Evolutionary conservation across 768 basidiomycete genomes (phyloP).

Genomic region (Boletus huronensis): DNA sequence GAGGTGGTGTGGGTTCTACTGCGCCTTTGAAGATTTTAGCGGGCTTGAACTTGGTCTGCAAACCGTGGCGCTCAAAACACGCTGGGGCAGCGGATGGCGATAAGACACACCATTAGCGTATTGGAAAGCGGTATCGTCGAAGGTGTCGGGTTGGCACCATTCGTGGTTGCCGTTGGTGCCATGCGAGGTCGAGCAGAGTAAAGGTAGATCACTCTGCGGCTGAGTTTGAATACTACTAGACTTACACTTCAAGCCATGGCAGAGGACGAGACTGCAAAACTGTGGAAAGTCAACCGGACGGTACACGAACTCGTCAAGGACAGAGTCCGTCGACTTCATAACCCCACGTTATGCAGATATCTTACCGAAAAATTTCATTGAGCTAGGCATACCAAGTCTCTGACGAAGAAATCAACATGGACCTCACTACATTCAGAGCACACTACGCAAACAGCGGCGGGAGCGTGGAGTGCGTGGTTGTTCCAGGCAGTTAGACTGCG

Average conservation of each 20-base stretch:
- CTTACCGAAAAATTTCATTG: constrained; percentile 17
- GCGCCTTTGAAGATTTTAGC: constrained; percentile 84
- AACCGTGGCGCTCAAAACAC: constrained; percentile 1
- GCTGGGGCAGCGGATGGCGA: not conserved
- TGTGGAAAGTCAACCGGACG: constrained; percentile 96
- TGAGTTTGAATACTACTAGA: constrained; percentile 52
- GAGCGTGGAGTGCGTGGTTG: constrained; percentile 72
- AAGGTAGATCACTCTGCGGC: constrained; percentile 28
- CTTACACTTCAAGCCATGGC: constrained; percentile 46
- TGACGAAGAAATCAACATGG: constrained; percentile 91
- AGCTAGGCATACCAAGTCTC: constrained; percentile 87
- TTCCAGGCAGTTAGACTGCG: not conserved
- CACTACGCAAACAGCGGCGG: constrained; percentile 72
- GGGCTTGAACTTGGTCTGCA: constrained; percentile 74
- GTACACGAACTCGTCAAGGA: constrained; percentile 96
- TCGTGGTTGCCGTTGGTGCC: constrained; percentile 39
- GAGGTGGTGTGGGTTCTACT: constrained; percentile 57
- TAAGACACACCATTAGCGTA: constrained; percentile 45
- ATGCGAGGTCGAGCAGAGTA: constrained; percentile 26
- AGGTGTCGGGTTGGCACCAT: constrained; percentile 29
- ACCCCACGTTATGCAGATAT: constrained; percentile 5
- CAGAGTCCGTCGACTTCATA: constrained; percentile 52
- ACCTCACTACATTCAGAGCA: constrained; percentile 71
- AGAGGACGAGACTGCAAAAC: constrained; percentile 80
- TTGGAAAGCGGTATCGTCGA: constrained; percentile 44